Evolutionary conservation across 768 basidiomycete species (phyloP).

Genomic region (Pleurotus tuoliensis): DNA sequence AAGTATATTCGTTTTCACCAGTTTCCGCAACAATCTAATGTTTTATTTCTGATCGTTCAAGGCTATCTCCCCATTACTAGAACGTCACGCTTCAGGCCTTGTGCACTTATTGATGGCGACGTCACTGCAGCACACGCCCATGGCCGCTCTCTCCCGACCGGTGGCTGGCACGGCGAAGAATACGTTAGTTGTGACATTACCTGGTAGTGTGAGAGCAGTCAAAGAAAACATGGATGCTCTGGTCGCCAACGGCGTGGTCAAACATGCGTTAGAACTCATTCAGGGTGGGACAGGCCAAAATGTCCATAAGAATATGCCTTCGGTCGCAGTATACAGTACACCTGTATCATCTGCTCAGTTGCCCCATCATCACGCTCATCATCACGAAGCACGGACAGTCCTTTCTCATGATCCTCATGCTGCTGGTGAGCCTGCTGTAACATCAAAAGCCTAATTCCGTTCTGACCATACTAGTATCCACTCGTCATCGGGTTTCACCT

Average conservation of each 20-base stretch:
- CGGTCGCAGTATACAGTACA: slow-evolving; percentile 15
- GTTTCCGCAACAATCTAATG: neutral
- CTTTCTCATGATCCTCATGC: slow-evolving; percentile 69
- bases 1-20: slow-evolving; percentile 40
- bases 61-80: slow-evolving; percentile 62
- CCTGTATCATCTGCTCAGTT: slow-evolving; percentile 35
- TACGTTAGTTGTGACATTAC: slow-evolving; percentile 75
- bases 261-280: slow-evolving; percentile 72
- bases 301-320: slow-evolving; percentile 51
- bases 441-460: neutral
- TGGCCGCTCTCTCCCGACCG: slow-evolving; percentile 81
- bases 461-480: slow-evolving; percentile 46
- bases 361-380: slow-evolving; percentile 28
- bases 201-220: slow-evolving; percentile 84
- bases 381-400: slow-evolving; percentile 39
- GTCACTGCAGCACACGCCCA: slow-evolving; percentile 70
- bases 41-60: slow-evolving; percentile 15
- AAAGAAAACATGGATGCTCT: slow-evolving; percentile 70
- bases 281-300: slow-evolving; percentile 60
- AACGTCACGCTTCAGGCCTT: slow-evolving; percentile 66
- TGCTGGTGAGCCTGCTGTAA: slow-evolving; percentile 43
- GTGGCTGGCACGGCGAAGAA: slow-evolving; percentile 68
- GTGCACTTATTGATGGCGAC: slow-evolving; percentile 67
- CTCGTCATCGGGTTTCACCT: slow-evolving; percentile 73
- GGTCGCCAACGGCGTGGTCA: slow-evolving; percentile 51